Evolutionary conservation across 176 grass and related monocot genomes (phyloP).

Genomic region (Lolium rigidum): DNA sequence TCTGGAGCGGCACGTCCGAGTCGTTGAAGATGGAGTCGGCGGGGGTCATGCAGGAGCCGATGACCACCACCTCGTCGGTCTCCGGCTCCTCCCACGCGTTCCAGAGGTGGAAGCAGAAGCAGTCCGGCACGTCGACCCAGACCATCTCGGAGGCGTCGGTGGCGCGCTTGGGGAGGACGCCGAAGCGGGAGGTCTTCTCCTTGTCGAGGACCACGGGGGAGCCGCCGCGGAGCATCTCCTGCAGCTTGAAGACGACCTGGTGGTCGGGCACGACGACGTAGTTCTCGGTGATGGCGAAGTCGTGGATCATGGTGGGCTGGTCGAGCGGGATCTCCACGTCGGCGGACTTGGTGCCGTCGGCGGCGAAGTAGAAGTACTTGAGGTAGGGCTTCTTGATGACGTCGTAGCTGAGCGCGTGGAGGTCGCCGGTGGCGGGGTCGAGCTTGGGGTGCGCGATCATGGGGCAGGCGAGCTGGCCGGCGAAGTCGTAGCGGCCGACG

Average conservation of each 20-base stretch:
- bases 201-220: constrained; percentile 86
- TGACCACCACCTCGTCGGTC: constrained; percentile 77
- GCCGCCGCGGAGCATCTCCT: constrained; percentile 88
- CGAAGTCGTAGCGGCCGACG: constrained; percentile 75
- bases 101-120: constrained; percentile 99
- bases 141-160: constrained; percentile 61
- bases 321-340: constrained; percentile 91
- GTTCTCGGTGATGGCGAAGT: constrained; percentile 96
- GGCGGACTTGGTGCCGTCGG: constrained; percentile 74
- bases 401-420: constrained; percentile 94
- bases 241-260: constrained; percentile 93
- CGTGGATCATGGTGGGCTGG: constrained; percentile 97
- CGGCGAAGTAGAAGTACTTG: constrained; percentile 76
- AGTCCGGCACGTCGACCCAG: constrained; percentile 95
- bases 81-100: constrained; percentile 92
- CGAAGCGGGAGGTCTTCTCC: constrained; percentile 81
- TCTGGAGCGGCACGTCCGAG: constrained; percentile 68
- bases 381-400: constrained; percentile 93
- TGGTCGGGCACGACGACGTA: constrained; percentile 82
- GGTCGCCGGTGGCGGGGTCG: constrained; percentile 62
- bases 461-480: constrained; percentile 67
- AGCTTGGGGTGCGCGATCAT: constrained; percentile 96
- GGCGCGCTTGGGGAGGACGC: constrained; percentile 81
- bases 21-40: constrained; percentile 98
- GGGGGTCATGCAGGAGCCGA: constrained; percentile 96